These are phyloP conservation scores for Aquilaria yunnanensis DNA, from an alignment of 345 rosid species.

Conservation along the genomic window DNA sequence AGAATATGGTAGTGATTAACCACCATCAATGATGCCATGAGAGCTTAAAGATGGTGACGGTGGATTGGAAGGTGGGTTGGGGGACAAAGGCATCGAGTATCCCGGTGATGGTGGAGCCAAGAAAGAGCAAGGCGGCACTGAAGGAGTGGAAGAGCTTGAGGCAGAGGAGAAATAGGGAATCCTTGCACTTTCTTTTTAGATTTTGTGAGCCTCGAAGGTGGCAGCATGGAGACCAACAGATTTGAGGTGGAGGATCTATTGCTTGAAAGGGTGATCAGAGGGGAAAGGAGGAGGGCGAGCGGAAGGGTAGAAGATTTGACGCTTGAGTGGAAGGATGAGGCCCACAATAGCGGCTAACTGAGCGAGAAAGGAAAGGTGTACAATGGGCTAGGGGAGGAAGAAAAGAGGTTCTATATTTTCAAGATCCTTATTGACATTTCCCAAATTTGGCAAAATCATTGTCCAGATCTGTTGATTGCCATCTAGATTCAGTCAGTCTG, in stretches of 20 bases:
- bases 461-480: too few relatives aligned
- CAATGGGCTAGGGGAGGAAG: too few relatives aligned
- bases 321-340: too few relatives aligned
- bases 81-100: constrained; percentile 29
- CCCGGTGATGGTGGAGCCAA: constrained; percentile 31
- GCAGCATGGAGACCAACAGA: constrained; percentile 34
- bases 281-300: constrained; percentile 42
- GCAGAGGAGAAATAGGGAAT: constrained; percentile 47
- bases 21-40: constrained; percentile 18
- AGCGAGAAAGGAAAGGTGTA: too few relatives aligned
- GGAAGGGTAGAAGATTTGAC: constrained; percentile 29
- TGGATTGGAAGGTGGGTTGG: constrained; percentile 24
- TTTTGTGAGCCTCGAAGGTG: constrained; percentile 62
- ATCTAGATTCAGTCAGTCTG: too few relatives aligned
- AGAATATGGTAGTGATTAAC: too few relatives aligned
- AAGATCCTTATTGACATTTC: too few relatives aligned
- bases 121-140: constrained; percentile 50
- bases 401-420: too few relatives aligned
- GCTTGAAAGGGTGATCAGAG: constrained; percentile 31
- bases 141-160: constrained; percentile 35
- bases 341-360: too few relatives aligned
- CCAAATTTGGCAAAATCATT: too few relatives aligned
- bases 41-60: constrained; percentile 21
- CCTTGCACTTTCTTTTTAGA: constrained; percentile 50
- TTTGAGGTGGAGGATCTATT: constrained; percentile 51